Conservation (phyloP, 768 basidiomycete species). For the Boletus coccyginus region DNA sequence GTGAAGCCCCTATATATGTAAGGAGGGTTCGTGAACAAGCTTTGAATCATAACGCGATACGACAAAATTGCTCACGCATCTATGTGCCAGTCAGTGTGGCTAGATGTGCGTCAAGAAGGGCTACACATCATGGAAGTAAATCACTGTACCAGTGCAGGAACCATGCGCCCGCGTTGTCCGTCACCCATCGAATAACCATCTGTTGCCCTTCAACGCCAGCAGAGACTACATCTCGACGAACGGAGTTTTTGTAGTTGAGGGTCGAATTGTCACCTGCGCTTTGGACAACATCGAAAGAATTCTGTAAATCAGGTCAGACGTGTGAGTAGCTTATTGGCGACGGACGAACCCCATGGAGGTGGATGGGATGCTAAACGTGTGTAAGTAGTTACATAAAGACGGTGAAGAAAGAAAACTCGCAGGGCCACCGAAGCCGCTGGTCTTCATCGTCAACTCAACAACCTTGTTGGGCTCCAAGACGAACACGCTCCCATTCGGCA, state of each 20-base stretch:
- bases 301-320: slow-evolving; percentile 20
- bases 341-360: slow-evolving; percentile 27
- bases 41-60: background rate
- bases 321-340: background rate
- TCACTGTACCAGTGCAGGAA: slow-evolving; percentile 37
- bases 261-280: slow-evolving; percentile 20
- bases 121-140: background rate
- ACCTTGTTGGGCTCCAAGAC: slow-evolving; percentile 27
- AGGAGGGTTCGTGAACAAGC: background rate
- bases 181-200: slow-evolving; percentile 53
- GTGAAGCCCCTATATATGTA: slow-evolving; percentile 21
- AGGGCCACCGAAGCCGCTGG: slow-evolving; percentile 12
- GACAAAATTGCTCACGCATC: slow-evolving; percentile 14
- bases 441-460: slow-evolving; percentile 24
- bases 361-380: slow-evolving; percentile 25
- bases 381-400: background rate
- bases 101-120: slow-evolving; percentile 4
- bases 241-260: slow-evolving; percentile 37
- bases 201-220: slow-evolving; percentile 34
- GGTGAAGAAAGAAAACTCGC: slow-evolving; percentile 15
- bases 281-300: slow-evolving; percentile 36
- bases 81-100: slow-evolving; percentile 32
- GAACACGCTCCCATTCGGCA: slow-evolving; percentile 26
- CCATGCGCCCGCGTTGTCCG: slow-evolving; percentile 66
- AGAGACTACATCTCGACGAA: slow-evolving; percentile 32